Base-by-base conservation (phyloP, 2,329 filamentous ascomycete genomes). In the Tolypocladium tropicale region DNA sequence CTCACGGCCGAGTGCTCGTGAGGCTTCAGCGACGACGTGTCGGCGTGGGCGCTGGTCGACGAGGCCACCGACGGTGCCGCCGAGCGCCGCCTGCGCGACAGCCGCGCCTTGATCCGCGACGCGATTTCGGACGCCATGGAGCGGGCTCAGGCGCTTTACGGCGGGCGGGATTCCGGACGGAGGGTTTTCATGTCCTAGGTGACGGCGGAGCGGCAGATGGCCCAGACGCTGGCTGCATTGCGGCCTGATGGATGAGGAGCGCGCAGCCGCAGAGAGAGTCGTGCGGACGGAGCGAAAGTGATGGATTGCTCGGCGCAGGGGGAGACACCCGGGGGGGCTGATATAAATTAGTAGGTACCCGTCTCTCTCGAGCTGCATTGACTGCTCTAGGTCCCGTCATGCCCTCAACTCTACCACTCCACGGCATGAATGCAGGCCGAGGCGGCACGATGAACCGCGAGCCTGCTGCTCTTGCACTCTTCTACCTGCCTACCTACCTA, bases 21-120 rank as follows among this genome's bases (percentile, higher is more conserved):
- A 11, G 23, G 53, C 18, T 49, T 46, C 33, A 49, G 41, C 57
- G 43, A 63, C 57, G 51, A 60, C 56, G 43, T 55, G 49, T 60
- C 66, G 60, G 61, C 60, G 63, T 48, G 37, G 21, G 41, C 54
- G 57, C 54, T 56, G 55, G 61, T 69, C 53, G 68, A 69, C 53
- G 74, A 71, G 34, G 67, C 62, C 57, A 73, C 61, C 41, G 73
- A 71, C 50, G 68, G 67, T 33, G 69, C 62, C 36, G 68, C 66
- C 55, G 76, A 77, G 56, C 74, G 70, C 60, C 75, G 70, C 58
- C 67, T 62, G 48, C 74, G 68, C 55, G 73, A 67, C 58, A 79
- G 73, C 59, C 72, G 76, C 62, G 75, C 74, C 65, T 74, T 73
- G 63, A 79, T 70, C 60, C 75, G 76, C 59, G 76, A 72, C 62